Conservation (phyloP, 2,329 filamentous ascomycete species). For the Aspergillus melleus region DNA sequence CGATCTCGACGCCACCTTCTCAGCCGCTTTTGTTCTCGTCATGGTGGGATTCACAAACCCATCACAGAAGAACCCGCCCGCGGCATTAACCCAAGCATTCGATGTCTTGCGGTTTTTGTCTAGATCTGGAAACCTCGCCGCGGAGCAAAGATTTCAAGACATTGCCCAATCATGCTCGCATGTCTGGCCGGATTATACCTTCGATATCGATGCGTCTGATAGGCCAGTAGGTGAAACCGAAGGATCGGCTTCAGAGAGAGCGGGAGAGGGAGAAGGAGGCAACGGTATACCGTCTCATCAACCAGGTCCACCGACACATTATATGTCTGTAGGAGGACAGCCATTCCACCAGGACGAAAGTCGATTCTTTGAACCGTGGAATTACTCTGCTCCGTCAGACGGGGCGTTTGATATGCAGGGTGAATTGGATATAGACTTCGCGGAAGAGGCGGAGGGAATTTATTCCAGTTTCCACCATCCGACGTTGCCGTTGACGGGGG, state of each 20-base stretch:
- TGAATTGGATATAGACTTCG: constrained; percentile 17
- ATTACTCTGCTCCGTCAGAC: background rate
- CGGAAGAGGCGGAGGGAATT: constrained; percentile 21
- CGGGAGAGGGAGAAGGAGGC: too few relatives aligned
- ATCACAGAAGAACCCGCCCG: constrained; percentile 10
- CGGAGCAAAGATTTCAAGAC: constrained; percentile 19
- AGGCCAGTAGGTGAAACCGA: too few relatives aligned
- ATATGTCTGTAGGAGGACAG: too few relatives aligned
- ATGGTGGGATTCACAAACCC: constrained; percentile 19
- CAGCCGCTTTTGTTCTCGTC: constrained; percentile 24
- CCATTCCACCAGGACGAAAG: too few relatives aligned
- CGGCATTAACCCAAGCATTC: constrained; percentile 16
- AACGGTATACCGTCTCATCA: too few relatives aligned
- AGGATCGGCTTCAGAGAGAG: too few relatives aligned
- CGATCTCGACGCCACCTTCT: constrained; percentile 24
- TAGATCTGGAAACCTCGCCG: constrained; percentile 16
- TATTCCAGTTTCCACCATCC: constrained; percentile 24
- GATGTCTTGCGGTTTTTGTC: constrained; percentile 17
- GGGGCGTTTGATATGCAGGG: constrained; percentile 15
- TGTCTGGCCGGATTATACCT: constrained; percentile 15
- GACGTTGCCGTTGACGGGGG: constrained; percentile 20
- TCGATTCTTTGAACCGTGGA: constrained; percentile 14
- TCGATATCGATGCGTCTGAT: background rate
- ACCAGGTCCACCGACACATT: too few relatives aligned
- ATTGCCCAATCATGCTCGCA: constrained; percentile 18